Conservation (phyloP, 208 protist genomes). For the Tritrichomonas foetus region DNA sequence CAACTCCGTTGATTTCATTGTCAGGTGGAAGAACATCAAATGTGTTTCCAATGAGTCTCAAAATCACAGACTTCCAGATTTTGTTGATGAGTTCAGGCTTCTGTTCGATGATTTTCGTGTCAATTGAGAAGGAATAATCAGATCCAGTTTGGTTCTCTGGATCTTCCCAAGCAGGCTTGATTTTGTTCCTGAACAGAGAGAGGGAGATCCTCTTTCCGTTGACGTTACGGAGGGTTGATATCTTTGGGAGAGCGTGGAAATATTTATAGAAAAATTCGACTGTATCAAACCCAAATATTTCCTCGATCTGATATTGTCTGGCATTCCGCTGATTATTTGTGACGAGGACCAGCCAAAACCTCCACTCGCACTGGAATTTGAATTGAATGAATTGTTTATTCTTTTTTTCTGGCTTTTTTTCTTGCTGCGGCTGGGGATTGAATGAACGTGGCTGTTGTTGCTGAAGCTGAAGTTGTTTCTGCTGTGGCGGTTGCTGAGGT, state of each 20-base stretch:
- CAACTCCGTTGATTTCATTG: too few species aligned
- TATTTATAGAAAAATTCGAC: neutral
- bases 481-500: too few species aligned
- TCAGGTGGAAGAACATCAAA: too few species aligned
- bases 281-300: neutral
- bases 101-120: neutral
- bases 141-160: neutral
- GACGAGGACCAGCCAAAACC: neutral
- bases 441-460: too few species aligned
- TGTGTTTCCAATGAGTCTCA: too few species aligned
- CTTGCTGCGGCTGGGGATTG: too few species aligned
- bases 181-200: neutral
- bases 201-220: neutral
- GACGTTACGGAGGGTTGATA: neutral
- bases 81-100: neutral
- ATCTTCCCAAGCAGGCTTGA: constrained; percentile 39
- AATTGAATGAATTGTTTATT: too few species aligned
- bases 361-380: neutral
- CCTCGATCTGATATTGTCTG: neutral
- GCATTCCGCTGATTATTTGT: too few species aligned
- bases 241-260: neutral
- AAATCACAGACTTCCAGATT: too few species aligned
- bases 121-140: neutral
- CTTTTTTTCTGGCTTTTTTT: too few species aligned
- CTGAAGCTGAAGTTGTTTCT: too few species aligned